A percentile compares a stretch with the other conserved stretches of the same genome.
phyloP scores from a whole-genome alignment of 2,329 filamentous ascomycete genomes.

The Alternaria infectoria region DNA sequence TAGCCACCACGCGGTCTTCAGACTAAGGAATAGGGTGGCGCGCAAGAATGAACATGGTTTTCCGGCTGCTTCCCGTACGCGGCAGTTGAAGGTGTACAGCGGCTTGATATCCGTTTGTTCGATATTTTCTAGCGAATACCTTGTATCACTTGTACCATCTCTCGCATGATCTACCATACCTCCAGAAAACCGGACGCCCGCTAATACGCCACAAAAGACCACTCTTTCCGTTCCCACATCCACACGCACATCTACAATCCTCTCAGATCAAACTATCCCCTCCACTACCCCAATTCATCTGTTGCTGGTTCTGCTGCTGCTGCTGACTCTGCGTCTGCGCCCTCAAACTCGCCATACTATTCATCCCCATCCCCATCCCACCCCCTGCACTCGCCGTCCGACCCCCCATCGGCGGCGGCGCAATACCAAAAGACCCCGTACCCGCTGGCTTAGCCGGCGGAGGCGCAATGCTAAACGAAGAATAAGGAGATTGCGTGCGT shows the following conservation, averaged over 20 bases:
- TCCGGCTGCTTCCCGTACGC: background rate
- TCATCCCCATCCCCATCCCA: constrained; percentile 34
- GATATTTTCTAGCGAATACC: background rate
- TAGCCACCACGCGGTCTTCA: background rate
- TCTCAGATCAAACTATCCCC: constrained; percentile 39
- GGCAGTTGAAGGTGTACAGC: background rate
- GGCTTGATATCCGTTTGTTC: background rate
- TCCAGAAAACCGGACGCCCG: background rate
- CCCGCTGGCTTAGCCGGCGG: constrained; percentile 32
- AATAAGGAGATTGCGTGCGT: constrained; percentile 36
- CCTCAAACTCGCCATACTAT: constrained; percentile 32
- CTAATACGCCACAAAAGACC: background rate
- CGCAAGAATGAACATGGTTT: background rate
- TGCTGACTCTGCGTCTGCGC: constrained; percentile 31
- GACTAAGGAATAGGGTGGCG: background rate
- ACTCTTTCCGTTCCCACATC: background rate
- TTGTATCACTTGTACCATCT: background rate
- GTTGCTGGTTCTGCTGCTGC: constrained; percentile 14
- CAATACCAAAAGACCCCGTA: constrained; percentile 32
- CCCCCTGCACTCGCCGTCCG: constrained; percentile 29
- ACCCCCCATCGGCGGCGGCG: constrained; percentile 29
- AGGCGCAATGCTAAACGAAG: constrained; percentile 49
- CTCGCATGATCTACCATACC: background rate
- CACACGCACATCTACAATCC: background rate
- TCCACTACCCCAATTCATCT: constrained; percentile 30